Evolutionary conservation across 2,329 filamentous ascomycete genomes (phyloP).

Genomic region (Hymenoscyphus infarciens): DNA sequence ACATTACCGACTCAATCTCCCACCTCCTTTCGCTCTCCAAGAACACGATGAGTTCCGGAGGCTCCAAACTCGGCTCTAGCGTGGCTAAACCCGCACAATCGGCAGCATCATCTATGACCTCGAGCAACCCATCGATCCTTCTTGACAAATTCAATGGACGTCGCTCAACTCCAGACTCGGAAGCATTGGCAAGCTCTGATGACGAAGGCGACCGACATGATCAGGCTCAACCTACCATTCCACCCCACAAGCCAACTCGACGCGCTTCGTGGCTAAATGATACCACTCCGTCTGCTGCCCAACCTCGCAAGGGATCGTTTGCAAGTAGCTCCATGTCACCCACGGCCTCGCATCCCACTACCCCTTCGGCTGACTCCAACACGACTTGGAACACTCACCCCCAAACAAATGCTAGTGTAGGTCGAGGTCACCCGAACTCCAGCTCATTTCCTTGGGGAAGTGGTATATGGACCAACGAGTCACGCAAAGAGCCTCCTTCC

Average conservation of each 20-base stretch:
- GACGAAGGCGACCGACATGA: constrained; percentile 74
- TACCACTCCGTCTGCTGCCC: constrained; percentile 59
- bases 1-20: background rate
- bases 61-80: constrained; percentile 21
- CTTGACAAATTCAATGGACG: constrained; percentile 75
- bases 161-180: constrained; percentile 88
- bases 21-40: background rate
- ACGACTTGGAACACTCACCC: constrained; percentile 54
- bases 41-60: constrained; percentile 26
- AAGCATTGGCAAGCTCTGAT: constrained; percentile 89
- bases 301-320: constrained; percentile 73
- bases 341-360: constrained; percentile 75
- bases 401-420: constrained; percentile 39
- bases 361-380: constrained; percentile 65
- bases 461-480: constrained; percentile 76
- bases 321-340: constrained; percentile 74
- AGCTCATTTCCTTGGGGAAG: constrained; percentile 68
- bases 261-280: constrained; percentile 87
- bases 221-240: constrained; percentile 44
- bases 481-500: constrained; percentile 71
- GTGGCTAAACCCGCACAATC: constrained; percentile 46
- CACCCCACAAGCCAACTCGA: constrained; percentile 60
- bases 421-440: constrained; percentile 42
- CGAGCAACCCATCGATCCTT: constrained; percentile 60
- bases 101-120: constrained; percentile 45